phyloP scores from a whole-genome alignment of 2,329 filamentous ascomycete genomes.

The Hymenoscyphus infarciens region DNA sequence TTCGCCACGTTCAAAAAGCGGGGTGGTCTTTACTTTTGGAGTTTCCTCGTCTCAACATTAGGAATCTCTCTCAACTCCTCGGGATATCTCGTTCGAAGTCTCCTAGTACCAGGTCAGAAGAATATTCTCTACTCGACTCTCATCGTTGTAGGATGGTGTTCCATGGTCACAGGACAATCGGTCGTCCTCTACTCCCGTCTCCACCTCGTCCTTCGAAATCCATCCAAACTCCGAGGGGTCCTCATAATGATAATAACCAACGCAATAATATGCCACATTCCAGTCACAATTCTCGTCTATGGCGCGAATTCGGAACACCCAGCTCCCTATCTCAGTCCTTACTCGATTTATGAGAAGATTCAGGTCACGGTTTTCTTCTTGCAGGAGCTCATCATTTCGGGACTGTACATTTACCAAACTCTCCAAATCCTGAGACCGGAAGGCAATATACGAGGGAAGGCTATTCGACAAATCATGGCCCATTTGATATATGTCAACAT shows the following conservation, averaged over 20 bases:
- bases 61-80: conserved; percentile 45
- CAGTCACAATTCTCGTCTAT: conserved; percentile 44
- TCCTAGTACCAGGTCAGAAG: conserved; percentile 20
- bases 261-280: conserved; percentile 42
- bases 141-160: conserved; percentile 44
- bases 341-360: conserved; percentile 43
- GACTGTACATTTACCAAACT: conserved; percentile 51
- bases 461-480: conserved; percentile 35
- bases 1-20: conserved; percentile 46
- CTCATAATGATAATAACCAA: conserved; percentile 45
- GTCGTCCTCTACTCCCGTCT: conserved; percentile 49
- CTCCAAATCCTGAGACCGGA: conserved; percentile 13
- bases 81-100: conserved; percentile 45
- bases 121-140: conserved; percentile 40
- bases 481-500: conserved; percentile 45
- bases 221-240: conserved; percentile 39
- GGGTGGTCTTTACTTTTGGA: conserved; percentile 48
- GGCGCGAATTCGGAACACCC: conserved; percentile 26
- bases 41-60: conserved; percentile 42
- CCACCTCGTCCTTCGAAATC: conserved; percentile 43
- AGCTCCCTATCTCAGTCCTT: conserved; percentile 23
- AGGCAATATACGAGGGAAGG: conserved; percentile 7
- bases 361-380: conserved; percentile 48
- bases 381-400: conserved; percentile 45
- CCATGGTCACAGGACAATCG: conserved; percentile 40